Evolutionary conservation across 257 asterid genomes (phyloP).

Genomic region (Gynochthodes officinalis): DNA sequence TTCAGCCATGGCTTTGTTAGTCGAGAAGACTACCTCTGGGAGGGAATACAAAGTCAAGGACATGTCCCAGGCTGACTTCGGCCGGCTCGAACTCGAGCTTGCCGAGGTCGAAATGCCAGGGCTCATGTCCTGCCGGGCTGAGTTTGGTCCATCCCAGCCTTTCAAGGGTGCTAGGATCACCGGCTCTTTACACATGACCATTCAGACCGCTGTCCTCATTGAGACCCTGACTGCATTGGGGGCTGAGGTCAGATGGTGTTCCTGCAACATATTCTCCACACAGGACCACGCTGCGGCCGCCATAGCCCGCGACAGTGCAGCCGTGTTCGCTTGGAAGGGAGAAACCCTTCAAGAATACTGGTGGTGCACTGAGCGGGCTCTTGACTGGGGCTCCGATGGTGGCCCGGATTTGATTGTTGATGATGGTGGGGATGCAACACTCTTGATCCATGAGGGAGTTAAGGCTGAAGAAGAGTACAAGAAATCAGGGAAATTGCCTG

Average conservation of each 20-base stretch:
- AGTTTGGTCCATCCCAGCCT: constrained; percentile 73
- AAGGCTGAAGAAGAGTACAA: constrained; percentile 78
- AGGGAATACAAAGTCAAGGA: constrained; percentile 90
- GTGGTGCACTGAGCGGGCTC: constrained; percentile 95
- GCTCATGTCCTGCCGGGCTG: constrained; percentile 67
- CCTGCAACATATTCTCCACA: constrained; percentile 86
- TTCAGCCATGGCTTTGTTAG: constrained; percentile 56
- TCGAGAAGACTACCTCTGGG: constrained; percentile 74
- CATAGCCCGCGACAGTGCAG: constrained; percentile 83
- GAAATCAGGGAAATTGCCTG: constrained; percentile 58
- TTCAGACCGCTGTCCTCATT: constrained; percentile 77
- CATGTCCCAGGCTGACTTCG: constrained; percentile 90
- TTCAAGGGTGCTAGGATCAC: constrained; percentile 74
- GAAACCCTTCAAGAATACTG: constrained; percentile 87
- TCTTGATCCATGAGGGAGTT: constrained; percentile 84
- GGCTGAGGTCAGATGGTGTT: constrained; percentile 92
- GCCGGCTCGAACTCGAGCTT: constrained; percentile 78
- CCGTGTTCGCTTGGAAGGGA: constrained; percentile 92
- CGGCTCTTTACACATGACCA: constrained; percentile 84
- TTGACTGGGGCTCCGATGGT: constrained; percentile 86
- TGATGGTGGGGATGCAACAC: constrained; percentile 83
- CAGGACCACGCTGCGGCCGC: constrained; percentile 91
- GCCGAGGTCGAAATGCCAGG: constrained; percentile 95
- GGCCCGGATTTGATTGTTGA: constrained; percentile 86
- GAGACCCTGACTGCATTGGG: constrained; percentile 80